Percentiles rank a stretch among this genome's conserved stretches.
phyloP scores from a whole-genome alignment of 305 asterid species.

The Petunia hybrid region DNA sequence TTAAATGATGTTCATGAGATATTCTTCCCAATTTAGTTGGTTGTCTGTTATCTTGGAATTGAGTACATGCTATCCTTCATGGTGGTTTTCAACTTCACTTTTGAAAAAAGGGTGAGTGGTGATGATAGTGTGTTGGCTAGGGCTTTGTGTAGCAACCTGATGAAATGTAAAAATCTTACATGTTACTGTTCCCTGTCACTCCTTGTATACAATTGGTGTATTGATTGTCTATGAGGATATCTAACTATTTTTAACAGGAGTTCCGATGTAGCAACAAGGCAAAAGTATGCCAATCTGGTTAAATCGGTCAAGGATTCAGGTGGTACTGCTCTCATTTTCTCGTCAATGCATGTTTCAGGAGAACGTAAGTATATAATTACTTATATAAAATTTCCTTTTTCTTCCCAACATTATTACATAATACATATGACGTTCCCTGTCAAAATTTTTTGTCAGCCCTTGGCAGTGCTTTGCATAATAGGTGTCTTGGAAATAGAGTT shows the following conservation, averaged over 20 bases:
- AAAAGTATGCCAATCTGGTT: conserved; percentile 76
- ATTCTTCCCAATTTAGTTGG: background rate
- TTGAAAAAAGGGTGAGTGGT: background rate
- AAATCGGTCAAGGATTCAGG: conserved; percentile 85
- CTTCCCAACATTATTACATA: background rate
- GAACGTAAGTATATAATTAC: conserved; percentile 71
- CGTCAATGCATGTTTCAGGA: conserved; percentile 97
- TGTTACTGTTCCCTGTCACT: background rate
- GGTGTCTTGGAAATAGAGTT: background rate
- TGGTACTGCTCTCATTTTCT: conserved; percentile 82
- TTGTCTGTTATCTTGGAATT: background rate
- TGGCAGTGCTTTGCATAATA: background rate
- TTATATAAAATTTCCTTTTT: conserved; percentile 11
- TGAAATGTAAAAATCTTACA: background rate
- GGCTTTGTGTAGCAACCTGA: background rate
- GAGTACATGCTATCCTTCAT: background rate
- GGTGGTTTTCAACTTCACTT: background rate
- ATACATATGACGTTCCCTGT: background rate
- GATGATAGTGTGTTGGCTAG: background rate
- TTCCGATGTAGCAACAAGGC: conserved; percentile 73
- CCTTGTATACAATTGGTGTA: background rate
- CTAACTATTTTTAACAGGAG: conserved; percentile 55
- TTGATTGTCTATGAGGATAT: background rate
- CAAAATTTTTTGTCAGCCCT: background rate
- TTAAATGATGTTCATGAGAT: background rate